A percentile compares a stretch with the other conserved stretches of the same genome.
Conservation (phyloP, 345 rosid species). For the Schrenkiella parvula region DNA sequence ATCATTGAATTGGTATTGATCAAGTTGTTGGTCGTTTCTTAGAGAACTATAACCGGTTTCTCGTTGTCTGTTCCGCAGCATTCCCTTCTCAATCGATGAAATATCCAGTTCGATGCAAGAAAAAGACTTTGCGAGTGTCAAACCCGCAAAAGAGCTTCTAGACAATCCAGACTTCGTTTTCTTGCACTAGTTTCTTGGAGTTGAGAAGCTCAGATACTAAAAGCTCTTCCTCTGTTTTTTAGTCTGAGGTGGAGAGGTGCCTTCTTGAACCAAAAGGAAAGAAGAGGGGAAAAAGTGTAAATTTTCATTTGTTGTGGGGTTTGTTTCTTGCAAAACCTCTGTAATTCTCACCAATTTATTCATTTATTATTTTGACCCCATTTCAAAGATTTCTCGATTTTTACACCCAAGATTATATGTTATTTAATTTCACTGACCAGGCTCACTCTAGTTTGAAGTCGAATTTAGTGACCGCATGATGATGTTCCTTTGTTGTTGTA, state of each 20-base stretch:
- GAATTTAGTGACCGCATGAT: background rate
- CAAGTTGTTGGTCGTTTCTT: background rate
- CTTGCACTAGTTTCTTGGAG: conserved; percentile 52
- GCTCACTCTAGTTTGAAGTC: background rate
- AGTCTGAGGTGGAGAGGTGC: conserved; percentile 19
- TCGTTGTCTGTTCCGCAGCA: conserved; percentile 40
- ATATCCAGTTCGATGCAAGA: conserved; percentile 73
- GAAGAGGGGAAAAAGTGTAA: conserved; percentile 29
- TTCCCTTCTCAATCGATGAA: conserved; percentile 95
- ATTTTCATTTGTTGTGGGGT: conserved; percentile 29
- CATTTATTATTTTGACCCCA: conserved; percentile 28
- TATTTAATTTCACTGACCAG: background rate
- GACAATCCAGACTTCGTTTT: conserved; percentile 80
- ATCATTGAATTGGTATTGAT: background rate
- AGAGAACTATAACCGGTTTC: background rate
- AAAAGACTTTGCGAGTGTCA: conserved; percentile 77
- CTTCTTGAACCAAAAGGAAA: conserved; percentile 14
- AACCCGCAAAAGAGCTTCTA: conserved; percentile 72
- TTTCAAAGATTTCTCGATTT: background rate
- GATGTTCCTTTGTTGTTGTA: conserved; percentile 11
- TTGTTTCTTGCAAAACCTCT: conserved; percentile 17
- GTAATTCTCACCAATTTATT: conserved; percentile 20
- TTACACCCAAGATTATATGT: background rate
- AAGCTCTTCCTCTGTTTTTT: conserved; percentile 35
- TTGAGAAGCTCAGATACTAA: conserved; percentile 31